Evolutionary conservation across 306 rosid species (phyloP).

Genomic region (Cicer yamashitae): DNA sequence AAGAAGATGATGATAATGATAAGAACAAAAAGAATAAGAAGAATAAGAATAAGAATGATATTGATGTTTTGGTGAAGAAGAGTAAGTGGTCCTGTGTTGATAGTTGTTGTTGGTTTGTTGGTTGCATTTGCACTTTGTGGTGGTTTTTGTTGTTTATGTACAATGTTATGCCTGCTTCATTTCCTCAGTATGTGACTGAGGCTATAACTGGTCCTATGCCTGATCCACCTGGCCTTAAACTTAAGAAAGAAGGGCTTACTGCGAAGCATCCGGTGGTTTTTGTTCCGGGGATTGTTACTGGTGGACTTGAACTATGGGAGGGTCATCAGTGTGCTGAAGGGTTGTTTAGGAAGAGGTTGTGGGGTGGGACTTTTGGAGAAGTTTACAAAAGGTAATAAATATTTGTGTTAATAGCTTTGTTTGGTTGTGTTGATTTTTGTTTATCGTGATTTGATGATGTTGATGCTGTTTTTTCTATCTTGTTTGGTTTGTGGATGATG

Average conservation of each 20-base stretch:
- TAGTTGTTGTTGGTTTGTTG: slow-evolving; percentile 78
- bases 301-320: slow-evolving; percentile 88
- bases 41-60: slow-evolving; percentile 37
- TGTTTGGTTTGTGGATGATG: background rate
- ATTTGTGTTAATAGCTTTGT: background rate
- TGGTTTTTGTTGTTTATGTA: slow-evolving; percentile 74
- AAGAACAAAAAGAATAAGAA: slow-evolving; percentile 27
- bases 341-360: slow-evolving; percentile 74
- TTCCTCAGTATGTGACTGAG: slow-evolving; percentile 79
- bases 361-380: slow-evolving; percentile 91
- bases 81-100: slow-evolving; percentile 75
- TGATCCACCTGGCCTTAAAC: slow-evolving; percentile 76
- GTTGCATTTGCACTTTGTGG: slow-evolving; percentile 73
- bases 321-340: slow-evolving; percentile 82
- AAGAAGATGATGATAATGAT: slow-evolving; percentile 16
- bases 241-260: slow-evolving; percentile 70
- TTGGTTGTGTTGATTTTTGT: slow-evolving; percentile 12
- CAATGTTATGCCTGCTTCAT: slow-evolving; percentile 73
- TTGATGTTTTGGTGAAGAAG: slow-evolving; percentile 39
- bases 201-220: slow-evolving; percentile 78
- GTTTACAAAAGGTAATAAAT: slow-evolving; percentile 68
- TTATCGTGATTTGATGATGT: slow-evolving; percentile 10
- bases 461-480: background rate
- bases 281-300: slow-evolving; percentile 83
- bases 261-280: slow-evolving; percentile 84